Conservation (phyloP, 495 filamentous ascomycete genomes). For the Evansstolkia leycettana region DNA sequence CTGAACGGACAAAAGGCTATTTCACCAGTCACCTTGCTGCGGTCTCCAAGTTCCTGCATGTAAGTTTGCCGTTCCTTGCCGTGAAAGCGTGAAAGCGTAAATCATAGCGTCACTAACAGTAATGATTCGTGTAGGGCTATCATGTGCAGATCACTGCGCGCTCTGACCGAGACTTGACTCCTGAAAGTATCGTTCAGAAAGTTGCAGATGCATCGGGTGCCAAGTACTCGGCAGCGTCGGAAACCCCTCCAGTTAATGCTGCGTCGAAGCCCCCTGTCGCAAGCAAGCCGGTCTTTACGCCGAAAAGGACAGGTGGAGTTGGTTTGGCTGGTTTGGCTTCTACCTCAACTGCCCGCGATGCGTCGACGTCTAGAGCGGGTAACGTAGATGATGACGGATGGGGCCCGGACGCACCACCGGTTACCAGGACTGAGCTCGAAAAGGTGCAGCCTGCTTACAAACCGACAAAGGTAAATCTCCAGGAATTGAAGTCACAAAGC, state of each 20-base stretch:
- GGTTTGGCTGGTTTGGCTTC: constrained; percentile 44
- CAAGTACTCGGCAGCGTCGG: constrained; percentile 67
- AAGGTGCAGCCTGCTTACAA: constrained; percentile 88
- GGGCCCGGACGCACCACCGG: constrained; percentile 86
- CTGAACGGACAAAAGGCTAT: constrained; percentile 93
- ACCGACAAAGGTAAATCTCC: constrained; percentile 87
- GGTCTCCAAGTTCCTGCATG: constrained; percentile 81
- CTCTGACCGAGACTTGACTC: constrained; percentile 75
- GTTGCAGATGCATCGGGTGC: constrained; percentile 93
- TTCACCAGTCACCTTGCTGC: constrained; percentile 88
- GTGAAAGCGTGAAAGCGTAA: background rate
- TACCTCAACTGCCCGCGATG: constrained; percentile 39
- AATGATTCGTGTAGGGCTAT: constrained; percentile 52
- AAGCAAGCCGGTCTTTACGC: constrained; percentile 82
- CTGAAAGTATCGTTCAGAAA: constrained; percentile 80
- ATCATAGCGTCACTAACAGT: constrained; percentile 6
- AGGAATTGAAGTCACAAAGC: constrained; percentile 56
- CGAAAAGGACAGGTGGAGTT: constrained; percentile 54
- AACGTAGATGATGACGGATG: constrained; percentile 70
- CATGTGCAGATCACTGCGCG: constrained; percentile 95
- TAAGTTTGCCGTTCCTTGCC: constrained; percentile 20
- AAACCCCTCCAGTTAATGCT: constrained; percentile 29
- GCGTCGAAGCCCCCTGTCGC: constrained; percentile 57
- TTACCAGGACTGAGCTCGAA: constrained; percentile 78
- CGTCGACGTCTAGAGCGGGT: constrained; percentile 25